These are phyloP conservation scores for Phyllosticta citrichinensis DNA, from an alignment of 2,329 filamentous ascomycete genomes.

Conservation along the genomic window DNA sequence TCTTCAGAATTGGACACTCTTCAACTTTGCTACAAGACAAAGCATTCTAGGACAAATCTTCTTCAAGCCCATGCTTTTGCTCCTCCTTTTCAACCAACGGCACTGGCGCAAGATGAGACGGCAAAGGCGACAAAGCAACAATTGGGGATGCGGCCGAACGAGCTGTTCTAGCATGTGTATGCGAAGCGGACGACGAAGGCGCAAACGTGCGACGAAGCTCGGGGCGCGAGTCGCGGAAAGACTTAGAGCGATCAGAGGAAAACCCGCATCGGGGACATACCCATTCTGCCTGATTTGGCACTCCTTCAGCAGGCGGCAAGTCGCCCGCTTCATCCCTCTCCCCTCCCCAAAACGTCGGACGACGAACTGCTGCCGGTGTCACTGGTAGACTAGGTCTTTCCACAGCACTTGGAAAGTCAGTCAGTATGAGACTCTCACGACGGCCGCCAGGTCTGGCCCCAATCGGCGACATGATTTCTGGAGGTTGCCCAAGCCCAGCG, in stretches of 20 bases:
- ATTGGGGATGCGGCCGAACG: not conserved
- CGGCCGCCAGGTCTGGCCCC: constrained; percentile 25
- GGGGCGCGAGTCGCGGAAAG: constrained; percentile 1
- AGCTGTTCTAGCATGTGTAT: not conserved
- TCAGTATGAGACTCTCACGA: constrained; percentile 56
- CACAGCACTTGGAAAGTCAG: constrained; percentile 73
- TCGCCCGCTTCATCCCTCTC: constrained; percentile 46
- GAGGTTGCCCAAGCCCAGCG: constrained; percentile 15
- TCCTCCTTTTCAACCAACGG: not conserved
- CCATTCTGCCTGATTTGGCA: constrained; percentile 84
- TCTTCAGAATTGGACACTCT: constrained; percentile 1
- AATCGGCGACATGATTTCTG: constrained; percentile 24
- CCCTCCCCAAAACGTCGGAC: constrained; percentile 57
- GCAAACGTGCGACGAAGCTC: not conserved
- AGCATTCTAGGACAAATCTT: not conserved
- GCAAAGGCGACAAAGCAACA: not conserved
- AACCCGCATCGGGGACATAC: constrained; percentile 55
- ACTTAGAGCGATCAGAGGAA: constrained; percentile 15
- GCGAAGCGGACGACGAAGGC: not conserved
- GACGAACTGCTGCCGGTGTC: constrained; percentile 70
- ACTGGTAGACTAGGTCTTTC: constrained; percentile 85
- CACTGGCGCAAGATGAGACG: constrained; percentile 3
- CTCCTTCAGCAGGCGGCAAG: constrained; percentile 69
- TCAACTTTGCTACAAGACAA: not conserved
- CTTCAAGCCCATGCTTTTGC: not conserved